Base-by-base conservation (phyloP, 2,329 filamentous ascomycete species). In the Xylariaceae sp. region DNA sequence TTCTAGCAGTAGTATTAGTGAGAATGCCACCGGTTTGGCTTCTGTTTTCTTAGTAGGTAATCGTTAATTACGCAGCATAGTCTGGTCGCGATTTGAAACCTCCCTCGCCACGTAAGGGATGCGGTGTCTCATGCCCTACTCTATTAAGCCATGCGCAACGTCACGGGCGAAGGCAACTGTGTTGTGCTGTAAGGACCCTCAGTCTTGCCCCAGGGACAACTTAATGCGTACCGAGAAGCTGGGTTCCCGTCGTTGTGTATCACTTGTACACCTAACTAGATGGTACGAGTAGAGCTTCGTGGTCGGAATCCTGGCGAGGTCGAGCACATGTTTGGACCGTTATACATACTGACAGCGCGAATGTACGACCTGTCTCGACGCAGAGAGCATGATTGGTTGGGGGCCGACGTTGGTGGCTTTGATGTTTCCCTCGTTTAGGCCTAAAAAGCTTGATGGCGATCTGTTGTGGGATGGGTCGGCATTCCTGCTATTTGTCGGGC, bases 401-500 rank as follows among this genome's bases (percentile, higher is more conserved):
- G 23, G 23, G 23, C 23, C 23, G 23, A 30, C 23, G 4, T 30
- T 30, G 23, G 23, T 30, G 23, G 23, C 23, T 30, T 30, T 5
- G 23, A 30, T 5, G 23, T 48, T 50, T 41, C n/a, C 37, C 18
- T 45, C n/a, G 11, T 39, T 11, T 18, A 10, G 45, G 18, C 45
- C 51, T 39, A 13, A 13, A 55, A 23, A 10, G 53, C 18, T 30
- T 34, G 10, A 30, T 55, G 45, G 3, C 13, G 4, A 15, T 10
- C 49, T 15, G 23, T 15, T 9, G 30, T 35, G 23, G 41, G 44
- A 45, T 37, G 37, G 17, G 51, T 58, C 34, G 55, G 52, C 17
- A 58, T 55, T 52, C 37, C 35, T 45, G 53, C 48, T 54, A 61
- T 55, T 57, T 51, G 52, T 47, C 49, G 51, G 51, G 54, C 51